Conservation (phyloP, 2,329 filamentous ascomycete genomes). For the Curvularia verruculosa region DNA sequence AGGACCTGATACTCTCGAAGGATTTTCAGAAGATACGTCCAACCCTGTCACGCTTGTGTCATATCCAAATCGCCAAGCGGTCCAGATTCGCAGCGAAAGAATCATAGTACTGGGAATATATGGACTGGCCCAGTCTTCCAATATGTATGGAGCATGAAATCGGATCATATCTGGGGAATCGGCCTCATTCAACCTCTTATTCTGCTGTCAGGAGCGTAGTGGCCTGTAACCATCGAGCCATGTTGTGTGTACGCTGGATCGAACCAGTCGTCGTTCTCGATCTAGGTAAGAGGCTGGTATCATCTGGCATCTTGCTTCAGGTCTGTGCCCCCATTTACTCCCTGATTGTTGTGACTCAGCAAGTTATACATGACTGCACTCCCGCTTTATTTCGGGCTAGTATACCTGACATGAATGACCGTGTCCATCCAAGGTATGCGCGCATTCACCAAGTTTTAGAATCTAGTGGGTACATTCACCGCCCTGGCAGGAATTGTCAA, state of each 20-base stretch:
- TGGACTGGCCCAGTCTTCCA: neutral
- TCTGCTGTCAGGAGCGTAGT: neutral
- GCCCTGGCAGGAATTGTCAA: no score
- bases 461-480: neutral
- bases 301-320: neutral
- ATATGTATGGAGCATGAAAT: neutral
- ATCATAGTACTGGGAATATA: neutral
- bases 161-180: neutral
- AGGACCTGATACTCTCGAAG: neutral
- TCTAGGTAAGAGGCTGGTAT: neutral
- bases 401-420: neutral
- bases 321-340: no score
- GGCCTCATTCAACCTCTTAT: neutral
- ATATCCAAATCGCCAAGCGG: neutral
- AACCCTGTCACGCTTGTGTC: neutral
- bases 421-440: neutral
- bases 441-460: neutral
- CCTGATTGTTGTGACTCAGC: neutral
- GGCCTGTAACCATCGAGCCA: neutral
- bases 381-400: neutral
- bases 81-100: neutral
- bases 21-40: neutral
- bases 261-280: neutral
- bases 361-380: neutral
- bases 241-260: neutral